Evolutionary conservation across 352 stramenopile genomes (phyloP), one percentile per base, ranked within the genome.

Genomic region (Phytophthora macrochlamydospora): DNA sequence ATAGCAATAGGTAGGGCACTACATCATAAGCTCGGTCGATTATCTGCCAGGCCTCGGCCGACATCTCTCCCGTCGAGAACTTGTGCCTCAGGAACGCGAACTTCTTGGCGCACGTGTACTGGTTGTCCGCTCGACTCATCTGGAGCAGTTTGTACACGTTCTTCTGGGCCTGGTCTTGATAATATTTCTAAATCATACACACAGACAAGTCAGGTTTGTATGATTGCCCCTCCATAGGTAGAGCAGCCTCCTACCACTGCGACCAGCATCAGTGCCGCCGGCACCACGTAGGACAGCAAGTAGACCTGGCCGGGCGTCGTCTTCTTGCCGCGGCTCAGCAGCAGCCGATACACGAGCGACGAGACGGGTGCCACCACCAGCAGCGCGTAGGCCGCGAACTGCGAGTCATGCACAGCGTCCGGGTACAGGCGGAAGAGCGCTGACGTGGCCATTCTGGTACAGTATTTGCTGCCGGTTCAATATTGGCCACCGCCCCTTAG

Each of bases 11-110:
- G 38, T 38, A 6, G 6, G 28, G 11, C 35, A 43, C 9, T 73
- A 92, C 83, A 52, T 92, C 81, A 44, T 92, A 92, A 33, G 83
- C 81, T 9, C 60, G 44, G 61, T 92, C 83, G 29, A 92, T 78
- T 30, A 62, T 54, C 3, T 54, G 44, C 83, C 83, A 92, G 12
- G 78, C 65, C 45, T 87, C 62, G 6, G 46, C 51, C n/a, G 74
- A 75, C 69, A 92, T 87, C 44, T 82, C 58, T 31, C 83, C 79
- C 4, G 62, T 71, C 48, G 72, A 59, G 65, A 75, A 89, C 29
- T 86, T 57, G 37, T 84, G 78, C 24, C 76, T 69, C 59, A 78
- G 81, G 59, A 82, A 85, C 3, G 70, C 73, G 32, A 90, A 92
- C 72, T 87, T 85, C 60, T 87, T 79, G 7, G 73, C 75, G 81